Conservation (phyloP, 148 eudicot species). For the Cornus florida region DNA sequence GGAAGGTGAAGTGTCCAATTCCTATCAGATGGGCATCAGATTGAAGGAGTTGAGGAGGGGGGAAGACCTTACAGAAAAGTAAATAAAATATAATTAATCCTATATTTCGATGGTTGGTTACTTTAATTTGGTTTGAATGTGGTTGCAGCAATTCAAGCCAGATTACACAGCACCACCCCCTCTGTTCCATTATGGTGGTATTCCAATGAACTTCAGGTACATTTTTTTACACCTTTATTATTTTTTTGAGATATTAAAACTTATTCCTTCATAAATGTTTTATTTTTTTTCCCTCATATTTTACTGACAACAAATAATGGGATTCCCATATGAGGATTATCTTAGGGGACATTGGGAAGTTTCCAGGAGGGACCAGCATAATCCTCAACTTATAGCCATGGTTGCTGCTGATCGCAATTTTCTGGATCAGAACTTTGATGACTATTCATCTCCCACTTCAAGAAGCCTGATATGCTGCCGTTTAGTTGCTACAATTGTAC, state of each 20-base stretch:
- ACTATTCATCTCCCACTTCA: constrained; percentile 35
- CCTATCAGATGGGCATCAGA: too few species aligned
- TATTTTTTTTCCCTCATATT: neutral
- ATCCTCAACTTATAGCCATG: constrained; percentile 34
- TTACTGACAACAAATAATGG: neutral
- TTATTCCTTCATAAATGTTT: neutral
- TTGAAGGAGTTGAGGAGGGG: too few species aligned
- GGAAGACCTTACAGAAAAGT: too few species aligned
- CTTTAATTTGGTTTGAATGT: constrained; percentile 4
- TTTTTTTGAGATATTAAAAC: neutral
- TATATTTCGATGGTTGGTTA: neutral
- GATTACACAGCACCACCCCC: constrained; percentile 76
- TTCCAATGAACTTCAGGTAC: constrained; percentile 63
- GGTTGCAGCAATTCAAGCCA: constrained; percentile 60
- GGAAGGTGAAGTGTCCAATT: too few species aligned
- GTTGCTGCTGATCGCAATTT: constrained; percentile 36
- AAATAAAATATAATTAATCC: too few species aligned
- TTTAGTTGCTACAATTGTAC: constrained; percentile 58
- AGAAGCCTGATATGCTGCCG: constrained; percentile 65
- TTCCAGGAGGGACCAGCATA: constrained; percentile 37
- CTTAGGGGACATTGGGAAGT: constrained; percentile 73
- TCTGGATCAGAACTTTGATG: constrained; percentile 46
- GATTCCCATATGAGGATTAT: constrained; percentile 7
- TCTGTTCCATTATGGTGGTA: constrained; percentile 39
- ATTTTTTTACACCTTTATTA: neutral